A percentile compares a stretch with the other conserved stretches of the same genome.
These are phyloP conservation scores for Coprinopsis strossmayeri DNA, from an alignment of 768 basidiomycete genomes.

Conservation along the genomic window DNA sequence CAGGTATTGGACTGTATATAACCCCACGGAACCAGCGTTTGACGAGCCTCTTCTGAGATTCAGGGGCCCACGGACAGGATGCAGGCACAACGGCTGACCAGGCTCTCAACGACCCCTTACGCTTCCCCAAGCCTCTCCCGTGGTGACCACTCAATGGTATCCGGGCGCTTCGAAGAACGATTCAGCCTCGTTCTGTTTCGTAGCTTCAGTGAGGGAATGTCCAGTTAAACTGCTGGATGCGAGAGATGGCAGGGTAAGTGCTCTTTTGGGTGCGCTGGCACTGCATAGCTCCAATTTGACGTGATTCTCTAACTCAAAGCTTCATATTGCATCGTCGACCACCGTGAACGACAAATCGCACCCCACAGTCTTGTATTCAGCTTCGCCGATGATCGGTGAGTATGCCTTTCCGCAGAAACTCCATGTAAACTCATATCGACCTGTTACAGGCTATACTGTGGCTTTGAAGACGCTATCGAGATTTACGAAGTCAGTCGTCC, in stretches of 20 bases:
- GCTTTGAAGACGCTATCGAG: constrained; percentile 81
- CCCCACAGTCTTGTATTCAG: constrained; percentile 84
- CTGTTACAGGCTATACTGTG: constrained; percentile 68
- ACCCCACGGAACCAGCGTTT: too few relatives aligned
- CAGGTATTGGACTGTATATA: too few relatives aligned
- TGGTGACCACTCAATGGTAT: constrained; percentile 80
- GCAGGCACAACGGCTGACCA: not conserved
- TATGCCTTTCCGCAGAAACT: too few relatives aligned
- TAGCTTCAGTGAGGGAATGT: constrained; percentile 76
- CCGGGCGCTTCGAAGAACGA: constrained; percentile 46
- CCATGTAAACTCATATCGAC: too few relatives aligned
- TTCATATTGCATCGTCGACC: constrained; percentile 88
- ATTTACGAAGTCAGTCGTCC: constrained; percentile 73
- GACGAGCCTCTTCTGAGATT: not conserved
- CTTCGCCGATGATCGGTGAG: constrained; percentile 55
- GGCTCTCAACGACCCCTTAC: not conserved
- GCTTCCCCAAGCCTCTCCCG: constrained; percentile 51
- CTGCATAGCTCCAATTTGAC: too few relatives aligned
- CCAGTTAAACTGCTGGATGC: constrained; percentile 86
- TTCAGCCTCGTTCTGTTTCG: constrained; percentile 72
- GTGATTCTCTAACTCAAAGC: constrained; percentile 76
- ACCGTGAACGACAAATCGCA: constrained; percentile 85
- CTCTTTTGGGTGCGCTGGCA: too few relatives aligned
- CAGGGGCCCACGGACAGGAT: not conserved
- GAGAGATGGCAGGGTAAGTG: constrained; percentile 64